Percentiles rank a stretch among this genome's conserved stretches.
Conservation (phyloP, 2,329 filamentous ascomycete genomes). For the Diaporthe australafricana region DNA sequence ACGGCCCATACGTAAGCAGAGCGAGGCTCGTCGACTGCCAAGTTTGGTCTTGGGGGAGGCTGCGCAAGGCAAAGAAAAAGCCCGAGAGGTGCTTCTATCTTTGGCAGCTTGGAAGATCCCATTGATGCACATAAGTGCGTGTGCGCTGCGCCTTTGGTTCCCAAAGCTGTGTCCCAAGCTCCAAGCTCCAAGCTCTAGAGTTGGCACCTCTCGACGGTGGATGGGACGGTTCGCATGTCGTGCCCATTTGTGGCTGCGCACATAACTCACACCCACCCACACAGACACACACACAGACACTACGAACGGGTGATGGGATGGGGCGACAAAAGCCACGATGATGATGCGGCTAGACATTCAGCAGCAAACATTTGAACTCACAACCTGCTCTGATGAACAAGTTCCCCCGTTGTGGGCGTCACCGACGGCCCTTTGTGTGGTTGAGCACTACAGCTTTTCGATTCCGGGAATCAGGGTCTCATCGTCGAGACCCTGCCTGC, state of each 20-base stretch:
- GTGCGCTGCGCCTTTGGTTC: too few relatives aligned
- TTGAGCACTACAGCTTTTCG: not conserved
- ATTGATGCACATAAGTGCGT: slow-evolving; percentile 11
- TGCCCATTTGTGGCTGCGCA: not conserved
- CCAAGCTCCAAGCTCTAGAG: not conserved
- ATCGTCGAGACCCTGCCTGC: slow-evolving; percentile 3
- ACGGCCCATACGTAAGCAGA: not conserved
- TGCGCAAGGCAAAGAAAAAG: not conserved
- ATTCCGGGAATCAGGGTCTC: slow-evolving; percentile 2
- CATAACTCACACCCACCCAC: not conserved
- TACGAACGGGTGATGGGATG: too few relatives aligned
- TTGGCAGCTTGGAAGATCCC: not conserved
- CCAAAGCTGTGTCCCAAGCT: too few relatives aligned
- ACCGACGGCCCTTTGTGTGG: not conserved
- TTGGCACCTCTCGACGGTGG: not conserved
- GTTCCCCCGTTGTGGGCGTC: not conserved
- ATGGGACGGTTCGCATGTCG: too few relatives aligned
- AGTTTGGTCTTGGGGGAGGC: slow-evolving; percentile 7
- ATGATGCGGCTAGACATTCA: not conserved
- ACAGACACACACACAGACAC: too few relatives aligned
- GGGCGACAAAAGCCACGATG: slow-evolving; percentile 1
- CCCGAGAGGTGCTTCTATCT: not conserved
- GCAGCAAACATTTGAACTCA: too few relatives aligned
- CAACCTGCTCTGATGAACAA: not conserved
- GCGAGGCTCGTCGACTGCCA: slow-evolving; percentile 6